Base-by-base conservation (phyloP, 2,329 filamentous ascomycete species). In the Colletotrichum graminicola region DNA sequence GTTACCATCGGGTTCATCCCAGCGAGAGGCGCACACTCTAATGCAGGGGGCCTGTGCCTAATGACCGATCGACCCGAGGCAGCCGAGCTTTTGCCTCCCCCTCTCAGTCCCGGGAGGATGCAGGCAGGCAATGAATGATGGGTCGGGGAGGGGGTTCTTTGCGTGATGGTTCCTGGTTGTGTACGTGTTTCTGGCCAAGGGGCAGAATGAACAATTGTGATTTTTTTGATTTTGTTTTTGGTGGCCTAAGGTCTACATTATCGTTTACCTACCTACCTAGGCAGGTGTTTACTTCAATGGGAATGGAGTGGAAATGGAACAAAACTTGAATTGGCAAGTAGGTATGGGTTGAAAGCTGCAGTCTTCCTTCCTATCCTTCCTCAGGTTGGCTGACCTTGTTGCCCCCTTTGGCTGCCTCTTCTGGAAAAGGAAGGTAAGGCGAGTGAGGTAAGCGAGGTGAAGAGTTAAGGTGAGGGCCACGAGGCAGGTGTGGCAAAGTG, bases 11-110 rank as follows among this genome's bases (percentile, higher is more conserved):
- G 59, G 59, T 63, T 68, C 65, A 68, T 71, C 65, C 68, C 65
- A 64, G 59, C 59, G 7, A 43, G 54, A 41, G 41, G 66, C 51
- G 64, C 54, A 55, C 59, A 45, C 41, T 60, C 65, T 69, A 72
- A 72, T 68, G 69, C 69, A 72, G 66, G 69, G 69, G 69, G 69
- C 39, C 54, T 62, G 64, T 57, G 45, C 45, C 55, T 39, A 23
- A 6, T 26, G 63, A 29, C 54, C 54, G 29, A 69, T 60, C 60
- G 54, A 68, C 68, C 65, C 60, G 54, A 71, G 47, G 62, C 49
- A 51, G 57, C 41, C 52, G 36, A 59, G 45, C 49, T 64, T 54
- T 54, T 10, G 16, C 14, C 26, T 32, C 23, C 16, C 49, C 26
- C 6, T 52, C 49, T 54, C 26, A 11, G 26, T 12, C 21, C 41